Conservation (phyloP, 2,329 filamentous ascomycete genomes). For the Xylariaceae sp. region DNA sequence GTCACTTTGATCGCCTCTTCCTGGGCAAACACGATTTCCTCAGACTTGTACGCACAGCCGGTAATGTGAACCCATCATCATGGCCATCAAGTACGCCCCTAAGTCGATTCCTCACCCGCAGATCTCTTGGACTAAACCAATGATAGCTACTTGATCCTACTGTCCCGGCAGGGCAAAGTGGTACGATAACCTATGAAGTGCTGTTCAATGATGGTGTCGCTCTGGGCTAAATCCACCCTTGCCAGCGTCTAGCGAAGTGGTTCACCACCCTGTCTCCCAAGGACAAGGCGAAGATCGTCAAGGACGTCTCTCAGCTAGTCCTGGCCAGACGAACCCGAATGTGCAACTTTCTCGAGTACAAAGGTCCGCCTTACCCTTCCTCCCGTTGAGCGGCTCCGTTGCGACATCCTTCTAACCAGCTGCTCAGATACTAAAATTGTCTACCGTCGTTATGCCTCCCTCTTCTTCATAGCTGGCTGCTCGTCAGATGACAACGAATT, state of each 20-base stretch:
- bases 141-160: constrained; percentile 86
- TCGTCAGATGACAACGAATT: constrained; percentile 97
- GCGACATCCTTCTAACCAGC: constrained; percentile 16
- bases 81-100: constrained; percentile 49
- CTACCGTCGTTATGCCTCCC: constrained; percentile 95
- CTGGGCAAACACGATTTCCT: constrained; percentile 1
- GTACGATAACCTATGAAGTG: constrained; percentile 55
- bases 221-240: constrained; percentile 16
- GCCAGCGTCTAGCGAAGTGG: constrained; percentile 96
- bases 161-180: constrained; percentile 98
- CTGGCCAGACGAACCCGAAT: constrained; percentile 93
- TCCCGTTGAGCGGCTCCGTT: not conserved
- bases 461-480: constrained; percentile 98
- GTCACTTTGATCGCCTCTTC: not conserved
- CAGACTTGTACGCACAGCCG: constrained; percentile 13
- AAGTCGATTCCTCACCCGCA: constrained; percentile 6
- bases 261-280: constrained; percentile 96
- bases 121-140: constrained; percentile 26
- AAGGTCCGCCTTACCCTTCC: constrained; percentile 56
- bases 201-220: constrained; percentile 30
- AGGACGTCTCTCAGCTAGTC: constrained; percentile 97
- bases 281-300: constrained; percentile 99
- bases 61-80: constrained; percentile 35
- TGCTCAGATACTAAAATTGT: constrained; percentile 92
- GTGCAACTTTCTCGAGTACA: constrained; percentile 99